phyloP scores from a whole-genome alignment of 495 filamentous ascomycete genomes.

The Hapsidospora chrysogenum region DNA sequence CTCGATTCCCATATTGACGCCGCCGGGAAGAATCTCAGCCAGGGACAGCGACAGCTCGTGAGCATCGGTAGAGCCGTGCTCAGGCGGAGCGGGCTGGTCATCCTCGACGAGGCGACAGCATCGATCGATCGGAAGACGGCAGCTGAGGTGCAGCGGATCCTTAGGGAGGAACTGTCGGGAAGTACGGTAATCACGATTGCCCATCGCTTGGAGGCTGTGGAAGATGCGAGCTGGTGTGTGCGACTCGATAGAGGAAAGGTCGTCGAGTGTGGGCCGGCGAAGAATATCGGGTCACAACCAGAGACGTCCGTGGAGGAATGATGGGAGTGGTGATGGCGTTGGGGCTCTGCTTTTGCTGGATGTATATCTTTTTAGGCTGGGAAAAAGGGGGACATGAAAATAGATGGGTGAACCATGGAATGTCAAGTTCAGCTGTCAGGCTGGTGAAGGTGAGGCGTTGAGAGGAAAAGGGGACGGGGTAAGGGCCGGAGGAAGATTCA shows the following conservation, averaged over 20 bases:
- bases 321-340: too few relatives aligned
- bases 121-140: constrained; percentile 68
- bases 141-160: constrained; percentile 55
- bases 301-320: too few relatives aligned
- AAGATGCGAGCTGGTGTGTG: constrained; percentile 56
- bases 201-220: constrained; percentile 67
- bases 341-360: too few relatives aligned
- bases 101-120: constrained; percentile 75
- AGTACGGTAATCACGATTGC: constrained; percentile 82
- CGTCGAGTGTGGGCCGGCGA: constrained; percentile 9
- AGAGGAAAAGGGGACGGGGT: too few relatives aligned
- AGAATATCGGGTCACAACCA: too few relatives aligned
- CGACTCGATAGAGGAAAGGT: constrained; percentile 49
- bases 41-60: constrained; percentile 44
- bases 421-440: too few relatives aligned
- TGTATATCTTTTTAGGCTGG: too few relatives aligned
- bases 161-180: constrained; percentile 54
- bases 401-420: too few relatives aligned
- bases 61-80: constrained; percentile 41
- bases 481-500: too few relatives aligned
- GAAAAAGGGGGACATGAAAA: too few relatives aligned
- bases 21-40: constrained; percentile 42
- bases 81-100: constrained; percentile 38
- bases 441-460: too few relatives aligned
- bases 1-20: constrained; percentile 30